Evolutionary conservation across 2,329 filamentous ascomycete species (phyloP).

Genomic region (Atkinsonella texensis): DNA sequence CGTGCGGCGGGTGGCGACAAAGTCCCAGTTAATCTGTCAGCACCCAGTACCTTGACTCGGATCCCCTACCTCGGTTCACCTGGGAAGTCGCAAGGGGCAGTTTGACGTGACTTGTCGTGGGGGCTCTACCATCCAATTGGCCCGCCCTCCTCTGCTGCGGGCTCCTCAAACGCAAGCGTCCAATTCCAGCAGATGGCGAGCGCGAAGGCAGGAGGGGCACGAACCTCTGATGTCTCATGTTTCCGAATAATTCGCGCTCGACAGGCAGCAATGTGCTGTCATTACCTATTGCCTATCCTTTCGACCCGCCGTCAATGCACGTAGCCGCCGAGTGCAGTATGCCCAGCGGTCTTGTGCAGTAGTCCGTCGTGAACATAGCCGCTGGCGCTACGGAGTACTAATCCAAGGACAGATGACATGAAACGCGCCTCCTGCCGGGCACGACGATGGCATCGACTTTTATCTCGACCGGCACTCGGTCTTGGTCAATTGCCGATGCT

Average conservation of each 20-base stretch:
- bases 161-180: not conserved
- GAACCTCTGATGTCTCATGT: not conserved
- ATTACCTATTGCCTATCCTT: not conserved
- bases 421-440: no score
- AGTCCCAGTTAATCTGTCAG: no score
- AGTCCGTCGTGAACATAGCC: no score
- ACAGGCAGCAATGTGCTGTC: not conserved
- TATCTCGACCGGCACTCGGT: not conserved
- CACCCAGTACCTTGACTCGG: no score
- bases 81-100: not conserved
- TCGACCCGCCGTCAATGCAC: not conserved
- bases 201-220: not conserved
- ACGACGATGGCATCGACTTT: not conserved
- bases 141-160: not conserved
- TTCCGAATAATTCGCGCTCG: not conserved
- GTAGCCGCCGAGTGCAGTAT: not conserved
- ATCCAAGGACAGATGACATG: not conserved
- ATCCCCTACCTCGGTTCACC: not conserved
- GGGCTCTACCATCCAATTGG: conserved; percentile 1
- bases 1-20: no score
- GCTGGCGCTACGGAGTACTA: not conserved
- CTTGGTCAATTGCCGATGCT: not conserved
- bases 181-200: not conserved
- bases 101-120: not conserved
- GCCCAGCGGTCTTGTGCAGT: no score